Evolutionary conservation across 371 early-diverging fungal genomes (phyloP).

Genomic region (Saksenaea oblongispora): DNA sequence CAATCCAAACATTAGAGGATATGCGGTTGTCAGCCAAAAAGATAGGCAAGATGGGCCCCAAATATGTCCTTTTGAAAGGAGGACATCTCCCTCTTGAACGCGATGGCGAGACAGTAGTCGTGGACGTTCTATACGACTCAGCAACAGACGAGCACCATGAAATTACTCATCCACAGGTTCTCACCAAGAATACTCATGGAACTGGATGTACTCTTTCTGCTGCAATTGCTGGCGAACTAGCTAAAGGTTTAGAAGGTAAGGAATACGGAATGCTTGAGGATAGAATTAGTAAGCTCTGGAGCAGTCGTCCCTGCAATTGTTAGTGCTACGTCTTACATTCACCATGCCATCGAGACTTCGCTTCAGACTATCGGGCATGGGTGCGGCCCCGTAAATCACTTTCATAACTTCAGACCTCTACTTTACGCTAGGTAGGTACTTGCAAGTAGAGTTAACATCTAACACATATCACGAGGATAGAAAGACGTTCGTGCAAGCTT

Average conservation of each 20-base stretch:
- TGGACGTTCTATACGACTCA: conserved; percentile 70
- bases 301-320: conserved; percentile 48
- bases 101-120: conserved; percentile 26
- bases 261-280: neutral
- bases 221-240: conserved; percentile 76
- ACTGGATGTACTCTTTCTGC: conserved; percentile 88
- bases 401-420: conserved; percentile 50
- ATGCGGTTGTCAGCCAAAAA: conserved; percentile 58
- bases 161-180: conserved; percentile 56
- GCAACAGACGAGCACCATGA: conserved; percentile 32
- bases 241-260: conserved; percentile 57
- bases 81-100: conserved; percentile 71
- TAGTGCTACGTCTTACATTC: conserved; percentile 56
- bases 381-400: conserved; percentile 78
- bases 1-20: conserved; percentile 52
- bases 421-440: conserved; percentile 50
- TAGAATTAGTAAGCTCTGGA: neutral
- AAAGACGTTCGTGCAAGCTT: conserved; percentile 51
- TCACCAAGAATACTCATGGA: conserved; percentile 77
- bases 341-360: conserved; percentile 59
- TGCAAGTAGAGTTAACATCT: neutral
- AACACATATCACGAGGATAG: conserved; percentile 17
- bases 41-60: conserved; percentile 50
- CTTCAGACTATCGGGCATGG: conserved; percentile 61
- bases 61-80: conserved; percentile 76